Evolutionary conservation across 2,329 filamentous ascomycete species (phyloP), one percentile per base, ranked within the genome.

Genomic region (Fusarium zealandicum): DNA sequence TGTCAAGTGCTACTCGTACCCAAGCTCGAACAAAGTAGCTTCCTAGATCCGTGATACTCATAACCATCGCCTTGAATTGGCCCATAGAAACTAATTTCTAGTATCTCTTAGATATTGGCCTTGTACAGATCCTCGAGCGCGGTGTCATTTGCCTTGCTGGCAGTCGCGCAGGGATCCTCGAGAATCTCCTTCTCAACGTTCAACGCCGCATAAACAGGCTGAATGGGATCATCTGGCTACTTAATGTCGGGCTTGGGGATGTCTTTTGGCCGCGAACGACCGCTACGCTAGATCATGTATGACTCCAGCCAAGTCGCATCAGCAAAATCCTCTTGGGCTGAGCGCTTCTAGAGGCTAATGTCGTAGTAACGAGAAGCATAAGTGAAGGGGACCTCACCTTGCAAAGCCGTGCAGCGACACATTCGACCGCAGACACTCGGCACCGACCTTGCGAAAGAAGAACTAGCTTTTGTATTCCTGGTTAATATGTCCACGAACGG

Each of bases 301-400:
- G 42, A 47, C 37, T 53, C 50, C 18, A 48, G 37, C 42, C 42
- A 53, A 17, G 43, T 47, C 27, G 50, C 42, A 16, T 53, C 50
- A 9, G 42, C 42, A 38, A 53, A 53, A 6, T 27, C 37, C 10
- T 48, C 42, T 12, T 38, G 33, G 16, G 42, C 50, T 3, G 43
- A 53, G 12, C 42, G 16, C 20, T 47, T 53, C 50, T 31, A 53
- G 10, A 53, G 42, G 17, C 42, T 47, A 13, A 13, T 5, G 12
- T 4, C 13, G 3, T 25, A 50, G 25, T 25, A 13, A 6, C 17
- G 18, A 27, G 11, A 16, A 18, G 18, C 9, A 10, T 18, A 14
- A 14, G 20, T 12, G 16, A 13, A 8, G n/a, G 6, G 4, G 7
- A 11, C 7, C 18, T 37, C 32, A 44, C 47, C 39, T 42, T 22